These are phyloP conservation scores for Boletales sp. DNA, from an alignment of 768 basidiomycete species.

Conservation along the genomic window DNA sequence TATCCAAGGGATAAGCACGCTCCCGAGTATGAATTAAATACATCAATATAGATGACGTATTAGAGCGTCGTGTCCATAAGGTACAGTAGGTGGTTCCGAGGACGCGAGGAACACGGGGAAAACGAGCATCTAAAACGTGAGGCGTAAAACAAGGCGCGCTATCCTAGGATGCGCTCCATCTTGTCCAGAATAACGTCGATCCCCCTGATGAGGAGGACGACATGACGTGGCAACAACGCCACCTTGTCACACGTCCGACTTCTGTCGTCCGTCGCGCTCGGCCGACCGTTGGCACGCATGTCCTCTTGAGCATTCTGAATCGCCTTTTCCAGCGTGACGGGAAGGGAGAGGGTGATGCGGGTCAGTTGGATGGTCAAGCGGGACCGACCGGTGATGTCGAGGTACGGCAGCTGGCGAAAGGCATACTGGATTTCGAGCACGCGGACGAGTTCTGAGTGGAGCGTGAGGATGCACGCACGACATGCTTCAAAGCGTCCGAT, in stretches of 20 bases:
- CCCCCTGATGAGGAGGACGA: conserved; percentile 58
- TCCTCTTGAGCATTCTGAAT: conserved; percentile 40
- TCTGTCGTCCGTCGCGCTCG: conserved; percentile 5
- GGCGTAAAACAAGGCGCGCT: neutral
- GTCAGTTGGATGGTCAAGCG: conserved; percentile 75
- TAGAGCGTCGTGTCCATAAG: too few species aligned
- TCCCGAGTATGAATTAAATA: neutral
- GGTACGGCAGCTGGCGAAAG: conserved; percentile 71
- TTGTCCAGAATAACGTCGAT: conserved; percentile 61
- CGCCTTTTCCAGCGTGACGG: conserved; percentile 69
- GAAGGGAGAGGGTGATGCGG: conserved; percentile 71
- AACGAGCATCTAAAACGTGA: neutral
- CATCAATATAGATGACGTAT: neutral
- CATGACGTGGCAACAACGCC: conserved; percentile 51
- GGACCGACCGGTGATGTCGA: conserved; percentile 72
- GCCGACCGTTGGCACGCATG: neutral
- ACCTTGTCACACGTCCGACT: conserved; percentile 17
- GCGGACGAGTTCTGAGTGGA: conserved; percentile 69
- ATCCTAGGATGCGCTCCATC: conserved; percentile 55
- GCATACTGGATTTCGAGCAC: conserved; percentile 80
- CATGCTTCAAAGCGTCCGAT: conserved; percentile 46
- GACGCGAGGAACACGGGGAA: neutral
- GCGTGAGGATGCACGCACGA: conserved; percentile 68
- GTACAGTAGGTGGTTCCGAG: neutral
- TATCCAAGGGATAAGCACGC: neutral